These are phyloP conservation scores for Mangifera indica DNA, from an alignment of 345 rosid genomes.

Conservation along the genomic window DNA sequence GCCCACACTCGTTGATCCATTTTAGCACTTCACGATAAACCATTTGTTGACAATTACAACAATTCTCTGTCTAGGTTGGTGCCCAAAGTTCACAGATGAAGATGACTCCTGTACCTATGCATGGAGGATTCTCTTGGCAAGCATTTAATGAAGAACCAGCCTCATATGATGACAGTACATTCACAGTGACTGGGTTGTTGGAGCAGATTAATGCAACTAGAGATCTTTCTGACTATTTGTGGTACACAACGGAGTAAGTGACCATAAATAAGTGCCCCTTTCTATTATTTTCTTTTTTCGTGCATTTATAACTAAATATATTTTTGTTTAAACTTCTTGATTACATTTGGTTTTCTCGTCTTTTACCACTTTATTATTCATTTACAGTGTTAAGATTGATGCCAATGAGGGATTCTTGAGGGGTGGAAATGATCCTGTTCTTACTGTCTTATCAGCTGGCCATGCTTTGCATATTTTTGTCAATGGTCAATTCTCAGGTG, in stretches of 20 bases:
- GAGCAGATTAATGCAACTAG: slow-evolving; percentile 96
- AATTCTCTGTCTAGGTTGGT: slow-evolving; percentile 56
- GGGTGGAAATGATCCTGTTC: slow-evolving; percentile 53
- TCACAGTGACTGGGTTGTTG: slow-evolving; percentile 79
- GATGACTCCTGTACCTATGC: slow-evolving; percentile 76
- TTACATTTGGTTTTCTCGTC: neutral
- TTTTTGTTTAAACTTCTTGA: neutral
- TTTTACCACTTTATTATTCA: slow-evolving; percentile 2
- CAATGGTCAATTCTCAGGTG: slow-evolving; percentile 83
- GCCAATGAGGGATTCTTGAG: slow-evolving; percentile 57
- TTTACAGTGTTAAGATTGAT: slow-evolving; percentile 44
- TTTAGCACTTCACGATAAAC: neutral
- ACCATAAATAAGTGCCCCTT: slow-evolving; percentile 4
- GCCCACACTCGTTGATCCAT: neutral
- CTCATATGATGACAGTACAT: slow-evolving; percentile 59
- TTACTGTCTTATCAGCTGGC: slow-evolving; percentile 80
- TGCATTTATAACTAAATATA: neutral
- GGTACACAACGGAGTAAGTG: slow-evolving; percentile 98
- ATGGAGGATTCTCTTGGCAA: slow-evolving; percentile 92
- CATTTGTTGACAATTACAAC: slow-evolving; percentile 1
- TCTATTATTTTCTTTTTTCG: neutral
- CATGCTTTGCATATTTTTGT: slow-evolving; percentile 90
- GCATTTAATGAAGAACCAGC: slow-evolving; percentile 78
- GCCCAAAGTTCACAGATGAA: slow-evolving; percentile 85
- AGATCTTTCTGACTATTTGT: slow-evolving; percentile 84